Evolutionary conservation across 768 basidiomycete genomes (phyloP).

Genomic region (Auriscalpium vulgare): DNA sequence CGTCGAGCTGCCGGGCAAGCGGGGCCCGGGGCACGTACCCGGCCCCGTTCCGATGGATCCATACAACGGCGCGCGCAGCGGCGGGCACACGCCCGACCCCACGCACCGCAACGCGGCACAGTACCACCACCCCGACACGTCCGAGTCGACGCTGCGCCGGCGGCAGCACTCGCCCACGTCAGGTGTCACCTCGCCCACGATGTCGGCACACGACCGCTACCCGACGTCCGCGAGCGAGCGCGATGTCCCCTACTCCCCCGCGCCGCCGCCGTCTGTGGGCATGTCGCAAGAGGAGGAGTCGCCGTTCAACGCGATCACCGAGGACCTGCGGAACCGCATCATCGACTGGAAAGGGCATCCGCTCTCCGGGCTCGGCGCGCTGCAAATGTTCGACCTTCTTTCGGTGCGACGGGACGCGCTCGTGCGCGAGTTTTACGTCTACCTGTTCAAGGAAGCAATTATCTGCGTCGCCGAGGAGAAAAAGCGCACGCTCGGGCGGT

Average conservation of each 20-base stretch:
- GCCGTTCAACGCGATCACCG: conserved; percentile 77
- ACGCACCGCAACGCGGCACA: not conserved
- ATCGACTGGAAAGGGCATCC: conserved; percentile 96
- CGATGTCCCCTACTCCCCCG: not conserved
- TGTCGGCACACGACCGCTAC: conserved; percentile 5
- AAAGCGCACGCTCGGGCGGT: conserved; percentile 70
- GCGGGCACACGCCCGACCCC: conserved; percentile 3
- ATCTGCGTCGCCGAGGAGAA: conserved; percentile 93
- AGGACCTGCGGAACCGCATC: conserved; percentile 84
- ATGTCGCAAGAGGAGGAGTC: conserved; percentile 45
- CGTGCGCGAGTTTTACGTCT: conserved; percentile 91
- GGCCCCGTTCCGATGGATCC: conserved; percentile 36
- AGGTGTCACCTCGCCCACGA: conserved; percentile 9
- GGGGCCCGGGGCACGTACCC: conserved; percentile 26
- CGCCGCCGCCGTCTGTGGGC: not conserved
- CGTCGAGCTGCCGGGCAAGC: conserved; percentile 83
- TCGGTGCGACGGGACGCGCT: conserved; percentile 84
- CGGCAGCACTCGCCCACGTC: conserved; percentile 25
- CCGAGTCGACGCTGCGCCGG: conserved; percentile 18
- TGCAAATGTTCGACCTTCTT: conserved; percentile 89
- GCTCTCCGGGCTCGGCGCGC: conserved; percentile 76
- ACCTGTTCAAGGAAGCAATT: conserved; percentile 95
- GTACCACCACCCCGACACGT: conserved; percentile 16
- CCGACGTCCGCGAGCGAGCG: conserved; percentile 3
- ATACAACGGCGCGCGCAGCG: conserved; percentile 20